These are phyloP conservation scores for Neonectria ditissima DNA, from an alignment of 2,329 filamentous ascomycete species.

Conservation along the genomic window DNA sequence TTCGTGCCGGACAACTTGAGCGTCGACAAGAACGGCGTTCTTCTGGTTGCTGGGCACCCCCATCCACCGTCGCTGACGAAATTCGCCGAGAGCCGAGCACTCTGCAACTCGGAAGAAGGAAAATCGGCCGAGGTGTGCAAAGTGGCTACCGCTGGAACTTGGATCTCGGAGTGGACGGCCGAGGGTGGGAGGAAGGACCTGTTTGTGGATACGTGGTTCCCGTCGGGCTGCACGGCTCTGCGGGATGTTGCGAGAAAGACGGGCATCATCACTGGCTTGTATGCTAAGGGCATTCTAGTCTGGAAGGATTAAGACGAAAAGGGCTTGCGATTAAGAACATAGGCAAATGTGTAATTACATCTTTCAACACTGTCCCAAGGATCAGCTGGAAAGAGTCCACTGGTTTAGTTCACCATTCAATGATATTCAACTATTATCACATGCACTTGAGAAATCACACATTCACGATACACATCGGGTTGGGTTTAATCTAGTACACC, in stretches of 20 bases:
- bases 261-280: conserved; percentile 53
- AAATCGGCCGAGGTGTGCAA: conserved; percentile 39
- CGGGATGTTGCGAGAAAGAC: conserved; percentile 46
- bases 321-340: background rate
- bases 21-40: conserved; percentile 39
- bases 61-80: conserved; percentile 48
- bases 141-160: conserved; percentile 23
- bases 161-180: conserved; percentile 53
- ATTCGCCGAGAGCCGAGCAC: conserved; percentile 48
- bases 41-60: conserved; percentile 56
- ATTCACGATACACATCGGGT: too few relatives aligned
- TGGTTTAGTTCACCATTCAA: too few relatives aligned
- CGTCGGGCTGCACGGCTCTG: conserved; percentile 50
- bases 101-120: conserved; percentile 49
- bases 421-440: too few relatives aligned
- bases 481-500: too few relatives aligned
- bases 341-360: too few relatives aligned
- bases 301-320: conserved; percentile 35
- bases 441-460: too few relatives aligned
- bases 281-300: conserved; percentile 51
- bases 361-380: too few relatives aligned
- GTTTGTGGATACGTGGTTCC: conserved; percentile 50
- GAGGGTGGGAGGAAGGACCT: conserved; percentile 48
- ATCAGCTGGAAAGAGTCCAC: too few relatives aligned
- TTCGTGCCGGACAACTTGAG: conserved; percentile 58